Conservation (phyloP, 1,284 basidiomycete genomes). For the Rhizopogon hawkerae region DNA sequence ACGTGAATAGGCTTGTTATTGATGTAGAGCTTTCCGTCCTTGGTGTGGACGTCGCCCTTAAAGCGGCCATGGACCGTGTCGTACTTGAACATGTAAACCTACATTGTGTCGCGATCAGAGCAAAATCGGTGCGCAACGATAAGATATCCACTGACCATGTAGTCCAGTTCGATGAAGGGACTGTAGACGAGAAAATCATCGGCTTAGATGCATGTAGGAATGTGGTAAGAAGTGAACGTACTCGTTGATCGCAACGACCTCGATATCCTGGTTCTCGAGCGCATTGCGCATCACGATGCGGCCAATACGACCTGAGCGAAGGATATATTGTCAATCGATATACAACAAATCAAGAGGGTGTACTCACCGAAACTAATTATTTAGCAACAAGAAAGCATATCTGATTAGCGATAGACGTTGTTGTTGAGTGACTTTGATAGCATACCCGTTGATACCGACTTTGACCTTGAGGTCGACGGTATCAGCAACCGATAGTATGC, state of each 20-base stretch:
- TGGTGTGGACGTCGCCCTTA: conserved; percentile 77
- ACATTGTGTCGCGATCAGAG: neutral
- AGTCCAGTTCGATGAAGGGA: conserved; percentile 93
- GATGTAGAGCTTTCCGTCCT: conserved; percentile 88
- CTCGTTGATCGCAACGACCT: conserved; percentile 89
- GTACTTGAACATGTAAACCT: conserved; percentile 99
- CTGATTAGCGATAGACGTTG: conserved; percentile 13
- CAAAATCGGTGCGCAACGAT: neutral
- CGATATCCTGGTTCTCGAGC: conserved; percentile 65
- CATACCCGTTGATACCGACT: conserved; percentile 91
- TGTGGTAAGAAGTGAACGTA: conserved; percentile 32
- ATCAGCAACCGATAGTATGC: neutral
- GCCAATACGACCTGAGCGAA: conserved; percentile 80
- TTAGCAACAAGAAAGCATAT: neutral
- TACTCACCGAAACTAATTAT: conserved; percentile 70
- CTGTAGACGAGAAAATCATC: conserved; percentile 28
- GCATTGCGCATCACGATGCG: conserved; percentile 98
- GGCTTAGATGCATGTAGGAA: conserved; percentile 1
- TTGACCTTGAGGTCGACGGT: conserved; percentile 44
- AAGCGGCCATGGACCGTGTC: conserved; percentile 97
- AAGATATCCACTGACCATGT: conserved; percentile 60
- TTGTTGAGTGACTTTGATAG: neutral
- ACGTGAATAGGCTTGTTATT: conserved; percentile 76
- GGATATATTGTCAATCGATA: conserved; percentile 3
- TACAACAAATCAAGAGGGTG: neutral